Base-by-base conservation (phyloP, 768 basidiomycete species). In the Rhodotorula babjevae region DNA sequence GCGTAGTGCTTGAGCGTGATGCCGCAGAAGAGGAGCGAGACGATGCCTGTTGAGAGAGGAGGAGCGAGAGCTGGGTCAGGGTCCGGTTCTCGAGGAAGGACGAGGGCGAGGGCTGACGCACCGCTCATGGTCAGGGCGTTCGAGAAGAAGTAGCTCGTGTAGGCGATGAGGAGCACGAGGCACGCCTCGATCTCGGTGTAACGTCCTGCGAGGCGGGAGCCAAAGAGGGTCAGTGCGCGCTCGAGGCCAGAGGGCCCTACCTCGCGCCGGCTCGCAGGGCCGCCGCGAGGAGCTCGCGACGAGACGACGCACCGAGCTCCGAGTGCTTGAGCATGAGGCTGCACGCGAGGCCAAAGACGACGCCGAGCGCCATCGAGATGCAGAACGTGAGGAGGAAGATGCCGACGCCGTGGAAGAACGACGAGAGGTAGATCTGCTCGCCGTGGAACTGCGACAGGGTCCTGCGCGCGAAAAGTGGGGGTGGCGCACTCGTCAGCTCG, bases 1-100 rank as follows among this genome's bases (percentile, higher is more conserved):
- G 95, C 96, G 79, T 99, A 98, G 80, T 99, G 96, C 82, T 99
- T 99, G 77, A 99, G 86, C 8, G 96, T 99, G 80, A 99, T 96
- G 71, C 96, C 95, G 80, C 95, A 98, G 84, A 99, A 97, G 58
- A 98, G 88, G 53, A 98, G 87, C 8, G 94, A 96, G 57, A 98
- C 94, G 81, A 98, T 97, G 62, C 96, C 95, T 80, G 53, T 27
- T 3, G 27, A 1, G 50, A n/a, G 27, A n/a, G 8, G 44, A 46
- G 10, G n/a, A 10, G 53, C 9, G n/a, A 9, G 53, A 15, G 21
- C n/a, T n/a, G 6, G 21, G 49, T 19, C 19, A 49, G 49, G 18
- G 42, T 23, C 63, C 18, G 49, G 36, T 36, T 36, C 9, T 36
- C 36, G 36, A 36, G n/a, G 11, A 23, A 19, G 19, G n/a, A n/a